These are phyloP conservation scores for Prunella vulgaris DNA, from an alignment of 257 asterid genomes.

Conservation along the genomic window DNA sequence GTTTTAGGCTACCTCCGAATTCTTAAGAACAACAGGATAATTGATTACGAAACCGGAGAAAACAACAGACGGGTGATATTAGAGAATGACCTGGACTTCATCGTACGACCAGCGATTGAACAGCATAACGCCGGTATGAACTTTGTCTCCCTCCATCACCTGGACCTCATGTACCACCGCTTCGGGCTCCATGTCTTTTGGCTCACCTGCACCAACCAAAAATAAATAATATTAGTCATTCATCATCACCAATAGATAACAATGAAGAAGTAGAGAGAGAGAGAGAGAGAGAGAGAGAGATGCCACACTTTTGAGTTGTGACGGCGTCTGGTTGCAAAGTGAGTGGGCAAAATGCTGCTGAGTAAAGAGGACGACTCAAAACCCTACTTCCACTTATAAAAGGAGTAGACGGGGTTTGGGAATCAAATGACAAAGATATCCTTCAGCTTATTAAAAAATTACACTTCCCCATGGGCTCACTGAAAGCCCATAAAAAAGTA, in stretches of 20 bases:
- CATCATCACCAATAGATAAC: background rate
- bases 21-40: too few relatives aligned
- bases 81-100: slow-evolving; percentile 45
- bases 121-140: slow-evolving; percentile 42
- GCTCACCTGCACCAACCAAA: slow-evolving; percentile 11
- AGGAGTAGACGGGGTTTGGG: background rate
- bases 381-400: slow-evolving; percentile 18
- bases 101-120: slow-evolving; percentile 71
- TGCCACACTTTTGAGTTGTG: background rate
- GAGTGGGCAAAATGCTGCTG: background rate
- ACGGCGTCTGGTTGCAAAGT: slow-evolving; percentile 16
- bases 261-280: too few relatives aligned
- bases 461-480: too few relatives aligned
- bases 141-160: slow-evolving; percentile 28
- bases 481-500: too few relatives aligned
- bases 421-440: background rate
- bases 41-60: too few relatives aligned
- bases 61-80: background rate
- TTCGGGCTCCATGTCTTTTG: slow-evolving; percentile 35
- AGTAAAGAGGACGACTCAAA: background rate
- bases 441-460: background rate
- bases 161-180: slow-evolving; percentile 4
- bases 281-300: background rate
- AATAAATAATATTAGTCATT: background rate
- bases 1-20: background rate